Base-by-base conservation (phyloP, 1,139 yeast genomes). In the Blastobotrys arbuscula region DNA sequence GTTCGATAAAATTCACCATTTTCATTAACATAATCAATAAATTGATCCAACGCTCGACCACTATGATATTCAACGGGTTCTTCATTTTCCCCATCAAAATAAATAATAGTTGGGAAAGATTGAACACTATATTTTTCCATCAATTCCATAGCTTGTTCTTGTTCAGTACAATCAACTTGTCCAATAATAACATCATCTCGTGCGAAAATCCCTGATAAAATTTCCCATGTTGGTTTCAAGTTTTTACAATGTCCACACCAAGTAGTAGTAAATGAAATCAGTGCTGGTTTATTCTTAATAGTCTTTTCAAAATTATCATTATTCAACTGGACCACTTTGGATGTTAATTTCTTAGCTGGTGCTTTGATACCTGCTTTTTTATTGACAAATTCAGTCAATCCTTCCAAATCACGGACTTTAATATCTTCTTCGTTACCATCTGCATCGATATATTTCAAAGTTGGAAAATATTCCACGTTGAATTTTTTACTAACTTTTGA, bases 201-300 rank as follows among this genome's bases (percentile, higher is more conserved):
- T 2, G 65, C 64, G 59, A 74, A 83, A 9, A 72, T 58, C 4
- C 73, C 74, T 1, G 82, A 81, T 40, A 83, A 70, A 59, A 76
- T 71, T 53, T 81, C 86, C 65, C 79, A 79, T 4, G 74, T 73
- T 8, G 94, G 94, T 62, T 76, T 75, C 62, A 85, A 66, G 48
- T 71, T 74, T 65, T 79, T 78, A 68, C 94, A 85, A 68, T 85
- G 90, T 45, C 85, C 76, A 62, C 95, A 85, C 90, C 89, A 83
- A 48, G 78, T 79, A 35, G 92, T 87, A 59, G 83, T 84, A 61
- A 84, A 83, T 24, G 70, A 61, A 3, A 66, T 68, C 42, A 67
- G 47, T 2, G 65, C 67, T 45, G 61, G 54, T 54, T 62, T 61
- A 24, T 56, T 55, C 47, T 56, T 55, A 3, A 46, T 55, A 12